A percentile compares a stretch with the other conserved stretches of the same genome.
Evolutionary conservation across 176 grass and related monocot species (phyloP).

Genomic region (Leersia perrieri): DNA sequence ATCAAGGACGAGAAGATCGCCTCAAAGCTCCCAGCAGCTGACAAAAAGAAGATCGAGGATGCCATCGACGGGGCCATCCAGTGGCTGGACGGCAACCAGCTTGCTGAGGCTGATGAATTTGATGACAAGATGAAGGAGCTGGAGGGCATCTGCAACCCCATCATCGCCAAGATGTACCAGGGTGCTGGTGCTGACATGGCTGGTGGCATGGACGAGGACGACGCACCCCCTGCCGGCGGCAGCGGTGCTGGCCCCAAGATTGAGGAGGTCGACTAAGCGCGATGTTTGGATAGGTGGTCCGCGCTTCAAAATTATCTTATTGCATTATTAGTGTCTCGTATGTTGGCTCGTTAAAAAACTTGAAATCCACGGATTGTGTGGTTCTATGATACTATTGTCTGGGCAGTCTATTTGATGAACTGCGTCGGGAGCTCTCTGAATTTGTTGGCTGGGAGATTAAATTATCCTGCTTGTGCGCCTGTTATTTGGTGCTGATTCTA

Average conservation of each 20-base stretch:
- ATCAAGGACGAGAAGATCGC: conserved; percentile 76
- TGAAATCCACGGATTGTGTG: background rate
- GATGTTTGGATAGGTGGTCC: background rate
- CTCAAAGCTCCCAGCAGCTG: conserved; percentile 39
- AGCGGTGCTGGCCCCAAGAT: conserved; percentile 36
- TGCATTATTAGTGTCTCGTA: background rate
- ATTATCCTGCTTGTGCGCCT: background rate
- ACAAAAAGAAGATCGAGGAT: conserved; percentile 86
- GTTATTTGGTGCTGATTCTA: background rate
- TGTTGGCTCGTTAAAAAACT: background rate
- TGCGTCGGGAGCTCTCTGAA: background rate
- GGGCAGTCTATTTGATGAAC: background rate
- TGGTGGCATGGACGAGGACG: conserved; percentile 46
- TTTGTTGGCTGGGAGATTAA: background rate
- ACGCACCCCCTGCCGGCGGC: background rate
- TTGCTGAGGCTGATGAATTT: conserved; percentile 63
- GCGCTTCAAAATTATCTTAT: background rate
- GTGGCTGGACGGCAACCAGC: conserved; percentile 68
- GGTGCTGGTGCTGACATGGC: conserved; percentile 48
- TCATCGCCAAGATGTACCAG: conserved; percentile 81
- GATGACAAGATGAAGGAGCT: conserved; percentile 78
- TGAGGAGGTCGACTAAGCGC: conserved; percentile 41
- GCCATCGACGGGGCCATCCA: conserved; percentile 60
- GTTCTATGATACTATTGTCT: background rate
- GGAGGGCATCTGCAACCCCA: conserved; percentile 63